A percentile compares a stretch with the other conserved stretches of the same genome.
Evolutionary conservation across 1,284 basidiomycete genomes (phyloP).

Genomic region (Heterobasidion annosum): DNA sequence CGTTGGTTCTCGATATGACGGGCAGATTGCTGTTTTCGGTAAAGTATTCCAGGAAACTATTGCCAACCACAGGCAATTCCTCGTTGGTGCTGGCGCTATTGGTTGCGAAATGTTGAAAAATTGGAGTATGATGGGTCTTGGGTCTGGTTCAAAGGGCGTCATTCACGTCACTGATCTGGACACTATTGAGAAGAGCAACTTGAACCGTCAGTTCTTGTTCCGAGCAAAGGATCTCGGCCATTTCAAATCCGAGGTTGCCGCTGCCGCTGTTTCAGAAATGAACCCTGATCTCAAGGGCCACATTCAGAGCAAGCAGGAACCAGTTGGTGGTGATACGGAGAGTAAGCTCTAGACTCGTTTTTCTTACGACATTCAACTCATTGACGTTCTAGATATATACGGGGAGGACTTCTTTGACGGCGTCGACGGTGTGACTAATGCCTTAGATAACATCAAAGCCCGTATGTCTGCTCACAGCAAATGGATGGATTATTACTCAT

Average conservation of each 20-base stretch:
- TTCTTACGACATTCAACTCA: not conserved
- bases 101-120: slow-evolving; percentile 99
- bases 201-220: slow-evolving; percentile 99
- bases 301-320: slow-evolving; percentile 87
- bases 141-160: slow-evolving; percentile 69
- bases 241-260: slow-evolving; percentile 97
- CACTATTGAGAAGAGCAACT: slow-evolving; percentile 98
- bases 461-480: slow-evolving; percentile 42
- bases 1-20: slow-evolving; percentile 81
- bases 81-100: slow-evolving; percentile 97
- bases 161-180: slow-evolving; percentile 98
- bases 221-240: slow-evolving; percentile 94
- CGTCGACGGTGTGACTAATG: slow-evolving; percentile 97
- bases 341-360: slow-evolving; percentile 39
- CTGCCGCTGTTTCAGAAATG: slow-evolving; percentile 91
- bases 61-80: slow-evolving; percentile 86
- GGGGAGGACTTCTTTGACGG: slow-evolving; percentile 83
- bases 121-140: slow-evolving; percentile 99
- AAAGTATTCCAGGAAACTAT: slow-evolving; percentile 92
- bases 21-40: slow-evolving; percentile 95
- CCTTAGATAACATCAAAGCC: slow-evolving; percentile 96
- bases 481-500: not conserved
- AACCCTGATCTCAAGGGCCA: slow-evolving; percentile 89
- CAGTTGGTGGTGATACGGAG: slow-evolving; percentile 91
- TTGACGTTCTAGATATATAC: slow-evolving; percentile 63